These are phyloP conservation scores for Warburgia ugandensis DNA, from an alignment of 164 flowering plant species.

Conservation along the genomic window DNA sequence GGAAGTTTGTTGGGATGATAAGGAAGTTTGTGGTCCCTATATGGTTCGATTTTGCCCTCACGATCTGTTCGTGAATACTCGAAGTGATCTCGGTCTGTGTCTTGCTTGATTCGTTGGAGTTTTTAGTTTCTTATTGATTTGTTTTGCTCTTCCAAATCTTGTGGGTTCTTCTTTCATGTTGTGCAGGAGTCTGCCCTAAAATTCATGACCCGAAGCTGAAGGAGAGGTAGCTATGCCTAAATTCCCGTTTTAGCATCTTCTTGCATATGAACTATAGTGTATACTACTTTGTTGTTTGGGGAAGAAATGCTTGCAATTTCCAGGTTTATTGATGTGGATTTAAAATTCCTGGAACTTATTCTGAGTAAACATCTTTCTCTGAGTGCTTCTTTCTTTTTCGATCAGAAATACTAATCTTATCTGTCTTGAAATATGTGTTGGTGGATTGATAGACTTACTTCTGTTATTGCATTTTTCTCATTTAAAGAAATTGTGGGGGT, in stretches of 20 bases:
- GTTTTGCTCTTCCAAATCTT: background rate
- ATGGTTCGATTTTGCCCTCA: slow-evolving; percentile 99
- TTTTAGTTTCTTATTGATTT: slow-evolving; percentile 1
- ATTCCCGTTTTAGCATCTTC: background rate
- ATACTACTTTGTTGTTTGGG: background rate
- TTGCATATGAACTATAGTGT: background rate
- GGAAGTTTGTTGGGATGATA: slow-evolving; percentile 87
- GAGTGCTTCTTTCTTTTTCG: background rate
- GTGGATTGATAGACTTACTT: background rate
- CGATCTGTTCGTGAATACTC: slow-evolving; percentile 92
- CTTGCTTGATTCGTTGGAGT: background rate
- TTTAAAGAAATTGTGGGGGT: slow-evolving; percentile 11
- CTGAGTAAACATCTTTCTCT: too few species aligned
- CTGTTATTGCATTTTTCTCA: background rate
- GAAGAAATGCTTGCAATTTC: too few species aligned
- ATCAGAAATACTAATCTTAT: too few species aligned
- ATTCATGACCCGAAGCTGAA: slow-evolving; percentile 91
- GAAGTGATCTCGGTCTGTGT: slow-evolving; percentile 85
- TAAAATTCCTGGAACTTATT: too few species aligned
- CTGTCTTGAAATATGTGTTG: background rate
- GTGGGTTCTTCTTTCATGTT: slow-evolving; percentile 6
- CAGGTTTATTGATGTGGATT: too few species aligned
- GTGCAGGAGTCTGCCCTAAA: slow-evolving; percentile 77
- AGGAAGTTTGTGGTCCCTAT: slow-evolving; percentile 79
- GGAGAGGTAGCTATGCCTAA: slow-evolving; percentile 56